A percentile compares a stretch with the other conserved stretches of the same genome.
These are phyloP conservation scores for Cladosporium sphaerospermum DNA, from an alignment of 2,329 filamentous ascomycete species.

Conservation along the genomic window DNA sequence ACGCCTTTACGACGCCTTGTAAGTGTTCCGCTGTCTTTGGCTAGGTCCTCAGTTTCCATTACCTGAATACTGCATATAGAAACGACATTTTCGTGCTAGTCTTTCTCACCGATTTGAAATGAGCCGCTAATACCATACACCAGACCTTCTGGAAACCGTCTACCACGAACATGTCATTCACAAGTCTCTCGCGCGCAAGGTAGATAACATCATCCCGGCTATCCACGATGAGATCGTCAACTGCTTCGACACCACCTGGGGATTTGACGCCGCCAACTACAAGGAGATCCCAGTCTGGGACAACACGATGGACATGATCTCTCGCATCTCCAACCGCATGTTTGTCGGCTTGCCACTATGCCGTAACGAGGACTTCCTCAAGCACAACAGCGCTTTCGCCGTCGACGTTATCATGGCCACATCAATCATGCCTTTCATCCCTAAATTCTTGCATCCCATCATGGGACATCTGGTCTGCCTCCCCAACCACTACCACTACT, in stretches of 20 bases:
- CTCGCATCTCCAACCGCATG: conserved; percentile 39
- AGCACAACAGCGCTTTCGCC: conserved; percentile 46
- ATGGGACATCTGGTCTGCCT: conserved; percentile 42
- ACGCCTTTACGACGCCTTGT: conserved; percentile 29
- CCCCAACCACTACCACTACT: conserved; percentile 44
- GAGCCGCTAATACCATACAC: not conserved
- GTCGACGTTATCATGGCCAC: conserved; percentile 38
- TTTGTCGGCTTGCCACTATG: conserved; percentile 41
- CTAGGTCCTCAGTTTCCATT: too few relatives aligned
- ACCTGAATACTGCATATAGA: too few relatives aligned
- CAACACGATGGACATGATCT: conserved; percentile 34
- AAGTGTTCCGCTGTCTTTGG: not conserved
- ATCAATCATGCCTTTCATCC: conserved; percentile 40
- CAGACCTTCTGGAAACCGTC: conserved; percentile 31
- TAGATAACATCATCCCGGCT: conserved; percentile 33
- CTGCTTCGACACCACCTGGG: conserved; percentile 32
- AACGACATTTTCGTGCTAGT: too few relatives aligned
- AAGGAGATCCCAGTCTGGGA: conserved; percentile 25
- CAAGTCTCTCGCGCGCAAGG: conserved; percentile 34
- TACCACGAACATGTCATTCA: conserved; percentile 39
- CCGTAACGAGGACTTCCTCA: conserved; percentile 42
- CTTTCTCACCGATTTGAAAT: too few relatives aligned
- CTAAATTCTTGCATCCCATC: conserved; percentile 45
- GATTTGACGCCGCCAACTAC: conserved; percentile 33
- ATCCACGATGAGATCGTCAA: conserved; percentile 34